Evolutionary conservation across 257 asterid genomes (phyloP).

Genomic region (Lantana camara): DNA sequence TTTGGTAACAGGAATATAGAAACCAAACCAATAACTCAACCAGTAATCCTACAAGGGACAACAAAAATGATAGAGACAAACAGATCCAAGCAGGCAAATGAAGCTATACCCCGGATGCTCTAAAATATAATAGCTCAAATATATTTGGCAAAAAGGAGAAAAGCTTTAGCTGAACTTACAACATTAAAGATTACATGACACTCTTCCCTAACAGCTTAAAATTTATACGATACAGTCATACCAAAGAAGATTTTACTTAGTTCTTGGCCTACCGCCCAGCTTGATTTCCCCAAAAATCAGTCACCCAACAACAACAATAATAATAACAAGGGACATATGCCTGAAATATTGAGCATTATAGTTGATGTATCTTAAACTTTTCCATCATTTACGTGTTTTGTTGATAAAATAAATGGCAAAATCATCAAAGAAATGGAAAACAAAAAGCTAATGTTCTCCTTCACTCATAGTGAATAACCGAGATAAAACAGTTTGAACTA

Average conservation of each 20-base stretch:
- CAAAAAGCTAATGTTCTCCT: no score
- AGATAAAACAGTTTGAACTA: no score
- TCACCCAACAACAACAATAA: no score
- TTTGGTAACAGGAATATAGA: neutral
- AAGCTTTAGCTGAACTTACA: neutral
- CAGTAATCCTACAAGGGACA: neutral
- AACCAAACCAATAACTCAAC: neutral
- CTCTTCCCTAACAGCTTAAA: neutral
- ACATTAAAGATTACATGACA: neutral
- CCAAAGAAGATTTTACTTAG: no score
- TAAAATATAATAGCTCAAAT: neutral
- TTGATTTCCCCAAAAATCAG: no score
- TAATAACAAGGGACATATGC: no score
- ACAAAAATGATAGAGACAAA: neutral
- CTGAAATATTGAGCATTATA: no score
- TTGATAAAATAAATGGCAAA: neutral
- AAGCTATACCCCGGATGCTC: neutral
- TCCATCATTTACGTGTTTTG: no score
- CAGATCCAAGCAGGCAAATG: neutral
- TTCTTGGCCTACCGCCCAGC: no score
- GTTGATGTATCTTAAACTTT: no score
- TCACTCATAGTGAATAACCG: no score
- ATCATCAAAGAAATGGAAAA: neutral
- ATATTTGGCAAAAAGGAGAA: neutral
- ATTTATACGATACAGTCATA: neutral